Evolutionary conservation across 352 stramenopile genomes (phyloP), one percentile per base, ranked within the genome.

Genomic region (Pythium rishiriense): DNA sequence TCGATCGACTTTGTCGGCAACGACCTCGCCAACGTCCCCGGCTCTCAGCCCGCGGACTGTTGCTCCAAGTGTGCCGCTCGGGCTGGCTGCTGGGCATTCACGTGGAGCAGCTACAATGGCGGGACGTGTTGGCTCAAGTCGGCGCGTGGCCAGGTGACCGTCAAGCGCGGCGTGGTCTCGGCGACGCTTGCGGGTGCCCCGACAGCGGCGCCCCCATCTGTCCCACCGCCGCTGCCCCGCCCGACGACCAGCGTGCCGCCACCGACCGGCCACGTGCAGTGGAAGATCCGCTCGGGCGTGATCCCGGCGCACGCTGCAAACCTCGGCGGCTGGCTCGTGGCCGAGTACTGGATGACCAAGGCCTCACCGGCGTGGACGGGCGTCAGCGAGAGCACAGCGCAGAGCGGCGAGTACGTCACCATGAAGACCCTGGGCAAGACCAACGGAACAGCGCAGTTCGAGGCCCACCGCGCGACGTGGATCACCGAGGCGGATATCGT

Each of bases 241-340:
- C n/a, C 45, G n/a, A 19, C 2, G 12, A 6, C n/a, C 52, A 24
- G 22, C 33, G 39, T 33, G 45, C 39, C 45, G 25, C 21, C 21
- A 3, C 14, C 15, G 17, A n/a, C 29, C n/a, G 50, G 45, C 9
- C 57, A 64, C 35, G 21, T 64, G 0, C 45, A 64, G 57, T 51
- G 22, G 35, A 14, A 25, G 22, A 3, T 64, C 0, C 57, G 57
- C 35, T 29, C 19, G 19, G 64, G 64, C 17, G 43, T 37, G 21
- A 35, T 62, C 19, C 41, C 55, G 12, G 24, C 37, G 59, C 72
- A 70, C 6, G 75, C 79, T 8, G 83, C 90, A 28, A 91, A 91
- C 66, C 67, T 91, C 43, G 83, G 79, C 22, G 77, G 83, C 47
- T 91, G 83, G 83, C 68, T 90, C 17, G 49, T 91, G 1, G 21